Percentiles rank a stretch among this genome's conserved stretches.
These are phyloP conservation scores for Biscogniauxia mediterranea DNA, from an alignment of 2,329 filamentous ascomycete species.

Conservation along the genomic window DNA sequence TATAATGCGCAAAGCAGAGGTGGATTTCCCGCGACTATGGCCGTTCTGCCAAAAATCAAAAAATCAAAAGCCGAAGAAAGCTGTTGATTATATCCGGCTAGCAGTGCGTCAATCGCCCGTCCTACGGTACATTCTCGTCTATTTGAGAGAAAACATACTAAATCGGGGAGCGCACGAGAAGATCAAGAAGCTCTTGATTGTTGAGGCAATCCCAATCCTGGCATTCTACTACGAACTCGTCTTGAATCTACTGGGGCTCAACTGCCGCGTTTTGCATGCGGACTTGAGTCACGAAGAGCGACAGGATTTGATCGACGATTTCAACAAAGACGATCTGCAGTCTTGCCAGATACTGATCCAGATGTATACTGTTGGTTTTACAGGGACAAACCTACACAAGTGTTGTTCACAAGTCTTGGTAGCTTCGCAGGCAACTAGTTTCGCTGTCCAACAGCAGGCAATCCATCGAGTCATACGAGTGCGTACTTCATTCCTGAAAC, in stretches of 20 bases:
- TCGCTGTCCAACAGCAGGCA: constrained; percentile 27
- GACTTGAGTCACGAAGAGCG: constrained; percentile 20
- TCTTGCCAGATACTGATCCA: constrained; percentile 32
- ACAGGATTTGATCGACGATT: constrained; percentile 24
- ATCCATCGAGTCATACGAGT: constrained; percentile 31
- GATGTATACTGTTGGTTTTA: constrained; percentile 30
- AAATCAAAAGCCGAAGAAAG: constrained; percentile 16
- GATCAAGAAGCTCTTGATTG: constrained; percentile 30
- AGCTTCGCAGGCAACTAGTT: constrained; percentile 26
- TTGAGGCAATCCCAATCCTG: constrained; percentile 25
- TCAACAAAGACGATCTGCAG: constrained; percentile 18
- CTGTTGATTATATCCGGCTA: constrained; percentile 24
- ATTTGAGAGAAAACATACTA: constrained; percentile 25
- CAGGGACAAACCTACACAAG: constrained; percentile 29
- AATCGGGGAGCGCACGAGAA: constrained; percentile 8
- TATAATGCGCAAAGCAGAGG: constrained; percentile 20
- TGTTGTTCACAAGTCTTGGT: constrained; percentile 28
- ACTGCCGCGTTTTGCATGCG: constrained; percentile 28
- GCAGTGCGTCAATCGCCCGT: constrained; percentile 26
- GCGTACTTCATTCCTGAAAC: constrained; percentile 7
- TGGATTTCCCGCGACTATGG: constrained; percentile 21
- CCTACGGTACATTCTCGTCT: constrained; percentile 26
- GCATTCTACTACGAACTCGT: constrained; percentile 33
- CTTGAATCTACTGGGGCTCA: constrained; percentile 28
- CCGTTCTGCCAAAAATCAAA: constrained; percentile 17